phyloP scores from a whole-genome alignment of 345 rosid species.

The Abelmoschus esculentus region DNA sequence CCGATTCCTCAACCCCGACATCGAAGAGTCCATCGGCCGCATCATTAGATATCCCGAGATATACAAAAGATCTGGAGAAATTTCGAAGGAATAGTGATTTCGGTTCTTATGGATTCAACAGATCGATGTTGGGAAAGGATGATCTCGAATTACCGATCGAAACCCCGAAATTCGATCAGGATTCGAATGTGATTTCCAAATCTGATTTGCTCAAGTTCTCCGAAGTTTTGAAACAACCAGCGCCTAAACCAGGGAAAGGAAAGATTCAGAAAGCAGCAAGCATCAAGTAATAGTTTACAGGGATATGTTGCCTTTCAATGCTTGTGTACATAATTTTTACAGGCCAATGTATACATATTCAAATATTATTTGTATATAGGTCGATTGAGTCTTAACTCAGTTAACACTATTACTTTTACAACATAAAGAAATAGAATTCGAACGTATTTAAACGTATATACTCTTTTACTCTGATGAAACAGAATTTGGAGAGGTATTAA shows the following conservation, averaged over 20 bases:
- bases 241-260: constrained; percentile 13
- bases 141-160: neutral
- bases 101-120: constrained; percentile 17
- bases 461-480: no score
- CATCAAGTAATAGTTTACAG: constrained; percentile 20
- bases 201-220: constrained; percentile 59
- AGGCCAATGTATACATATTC: neutral
- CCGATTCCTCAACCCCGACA: constrained; percentile 20
- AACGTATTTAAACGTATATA: no score
- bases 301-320: neutral
- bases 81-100: constrained; percentile 22
- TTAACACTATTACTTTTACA: no score
- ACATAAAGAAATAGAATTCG: no score
- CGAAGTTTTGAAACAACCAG: constrained; percentile 40
- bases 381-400: no score
- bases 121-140: constrained; percentile 14
- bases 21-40: constrained; percentile 27
- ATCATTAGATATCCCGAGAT: constrained; percentile 47
- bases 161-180: neutral
- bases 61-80: constrained; percentile 21
- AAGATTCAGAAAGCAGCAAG: constrained; percentile 36
- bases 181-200: constrained; percentile 15
- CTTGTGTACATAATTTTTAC: neutral
- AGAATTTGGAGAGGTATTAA: no score
- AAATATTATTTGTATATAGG: no score